phyloP scores from a whole-genome alignment of 2,329 filamentous ascomycete genomes.

The Graphilbum ipis-grandicollis region DNA sequence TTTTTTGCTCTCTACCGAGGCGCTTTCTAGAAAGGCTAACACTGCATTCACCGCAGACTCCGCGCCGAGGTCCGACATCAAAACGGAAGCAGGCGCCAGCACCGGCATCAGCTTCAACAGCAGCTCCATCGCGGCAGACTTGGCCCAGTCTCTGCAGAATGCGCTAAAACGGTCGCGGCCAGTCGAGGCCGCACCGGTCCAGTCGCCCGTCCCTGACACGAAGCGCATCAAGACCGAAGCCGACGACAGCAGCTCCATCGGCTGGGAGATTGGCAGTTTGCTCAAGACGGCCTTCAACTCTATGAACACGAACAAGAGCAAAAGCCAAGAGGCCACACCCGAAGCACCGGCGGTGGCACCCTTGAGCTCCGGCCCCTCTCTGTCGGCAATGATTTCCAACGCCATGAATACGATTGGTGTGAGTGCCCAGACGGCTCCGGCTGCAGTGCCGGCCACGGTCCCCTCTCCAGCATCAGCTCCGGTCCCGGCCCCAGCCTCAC shows the following conservation, averaged over 20 bases:
- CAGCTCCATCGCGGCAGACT: background rate
- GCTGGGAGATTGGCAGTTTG: conserved; percentile 14
- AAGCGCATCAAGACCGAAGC: conserved; percentile 13
- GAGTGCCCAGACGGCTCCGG: background rate
- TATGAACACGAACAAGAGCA: background rate
- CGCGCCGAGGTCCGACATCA: too few relatives aligned
- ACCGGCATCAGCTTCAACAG: background rate
- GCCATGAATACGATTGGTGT: too few relatives aligned
- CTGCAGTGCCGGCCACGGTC: background rate
- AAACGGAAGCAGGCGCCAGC: too few relatives aligned
- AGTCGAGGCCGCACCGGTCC: background rate
- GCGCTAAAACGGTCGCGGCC: conserved; percentile 12
- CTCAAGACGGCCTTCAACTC: conserved; percentile 14
- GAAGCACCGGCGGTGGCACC: background rate
- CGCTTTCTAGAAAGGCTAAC: too few relatives aligned
- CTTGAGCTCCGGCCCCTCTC: background rate
- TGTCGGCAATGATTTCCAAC: background rate
- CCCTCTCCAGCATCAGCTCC: background rate
- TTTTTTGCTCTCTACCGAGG: too few relatives aligned
- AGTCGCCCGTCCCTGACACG: background rate
- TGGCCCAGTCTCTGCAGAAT: conserved; percentile 3
- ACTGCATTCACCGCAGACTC: too few relatives aligned
- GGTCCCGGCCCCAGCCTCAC: background rate
- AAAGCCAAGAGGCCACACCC: background rate
- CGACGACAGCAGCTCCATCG: conserved; percentile 1